Evolutionary conservation across 306 rosid genomes (phyloP), one percentile per base, ranked within the genome.

Genomic region (Hippophae gyantsensis): DNA sequence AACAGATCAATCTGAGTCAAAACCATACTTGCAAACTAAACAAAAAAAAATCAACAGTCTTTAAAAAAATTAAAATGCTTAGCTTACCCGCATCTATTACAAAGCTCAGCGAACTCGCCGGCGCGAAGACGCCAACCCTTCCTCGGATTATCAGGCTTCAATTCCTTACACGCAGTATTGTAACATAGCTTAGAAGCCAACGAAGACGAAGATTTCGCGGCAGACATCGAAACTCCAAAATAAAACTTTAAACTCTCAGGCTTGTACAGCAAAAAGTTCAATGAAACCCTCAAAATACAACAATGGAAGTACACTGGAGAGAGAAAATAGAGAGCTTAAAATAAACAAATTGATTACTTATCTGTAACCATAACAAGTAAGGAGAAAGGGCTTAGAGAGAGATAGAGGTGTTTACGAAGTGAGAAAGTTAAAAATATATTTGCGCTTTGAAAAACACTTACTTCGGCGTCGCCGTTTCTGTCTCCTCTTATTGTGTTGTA

Each of bases 1-100:
- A 61, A 48, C 66, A 42, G 63, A 64, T 27, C 73, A 42, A 60
- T 43, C 61, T 9, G 42, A 43, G 47, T 51, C 75, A 57, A 56
- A 23, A 52, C 50, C 32, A 53, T 6, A 40, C 58, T 46, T 45
- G 14, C 32, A 45, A 59, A 7, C 18, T 42, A 50, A 62, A 13
- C 8, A 47, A 69, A 66, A n/a, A 18, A 4, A 2, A 32, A 32
- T 32, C 38, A 32, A 32, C 38, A 32, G 38, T 32, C 18, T 44
- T 9, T 2, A 55, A 49, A 25, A 56, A 60, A 57, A 53, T 38
- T 1, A 63, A 27, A 48, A 46, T 54, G 54, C 57, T 58, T 23
- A 5, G 51, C 84, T 66, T 69, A 93, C 99, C 83, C 92, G 97
- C 99, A 93, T 61, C 97, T 86, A 80, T 93, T 90, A 70, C 99